Percentiles rank a stretch among this genome's conserved stretches.
phyloP scores from a whole-genome alignment of 2,329 filamentous ascomycete species.

The Fusarium equiseti region DNA sequence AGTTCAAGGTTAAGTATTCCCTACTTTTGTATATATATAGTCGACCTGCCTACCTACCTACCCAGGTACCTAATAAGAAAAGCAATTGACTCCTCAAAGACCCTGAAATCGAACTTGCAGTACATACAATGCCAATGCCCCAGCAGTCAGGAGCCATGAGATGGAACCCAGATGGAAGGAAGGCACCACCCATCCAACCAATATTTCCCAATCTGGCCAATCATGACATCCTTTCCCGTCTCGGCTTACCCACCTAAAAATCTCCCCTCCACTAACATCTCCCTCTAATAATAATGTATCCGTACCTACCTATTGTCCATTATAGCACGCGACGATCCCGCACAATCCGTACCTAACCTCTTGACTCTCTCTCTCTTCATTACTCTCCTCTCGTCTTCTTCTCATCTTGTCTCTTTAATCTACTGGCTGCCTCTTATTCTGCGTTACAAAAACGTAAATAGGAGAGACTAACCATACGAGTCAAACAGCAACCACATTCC shows the following conservation, averaged over 20 bases:
- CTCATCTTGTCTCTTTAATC: not conserved
- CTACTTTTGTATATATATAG: not conserved
- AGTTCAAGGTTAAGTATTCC: not conserved
- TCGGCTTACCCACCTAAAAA: slow-evolving; percentile 32
- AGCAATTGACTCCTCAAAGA: not conserved
- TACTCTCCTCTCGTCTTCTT: not conserved
- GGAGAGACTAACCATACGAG: not conserved
- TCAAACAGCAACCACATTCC: slow-evolving; percentile 6
- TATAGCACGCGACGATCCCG: slow-evolving; percentile 35
- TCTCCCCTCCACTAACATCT: slow-evolving; percentile 30
- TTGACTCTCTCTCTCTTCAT: slow-evolving; percentile 1
- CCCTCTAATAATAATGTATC: slow-evolving; percentile 31
- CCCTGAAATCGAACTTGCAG: not conserved
- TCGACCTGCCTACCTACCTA: not conserved
- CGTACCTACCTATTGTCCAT: not conserved
- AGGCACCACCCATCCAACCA: not conserved
- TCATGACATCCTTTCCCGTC: slow-evolving; percentile 19
- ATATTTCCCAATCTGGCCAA: slow-evolving; percentile 12
- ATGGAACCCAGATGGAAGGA: slow-evolving; percentile 10
- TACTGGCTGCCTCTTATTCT: slow-evolving; percentile 3
- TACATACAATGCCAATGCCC: slow-evolving; percentile 1
- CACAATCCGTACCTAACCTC: slow-evolving; percentile 28
- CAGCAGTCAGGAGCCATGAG: not conserved
- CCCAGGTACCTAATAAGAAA: not conserved
- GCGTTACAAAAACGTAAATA: not conserved